phyloP scores from a whole-genome alignment of 371 early-diverging fungal species.

The Actinomucor elegans region DNA sequence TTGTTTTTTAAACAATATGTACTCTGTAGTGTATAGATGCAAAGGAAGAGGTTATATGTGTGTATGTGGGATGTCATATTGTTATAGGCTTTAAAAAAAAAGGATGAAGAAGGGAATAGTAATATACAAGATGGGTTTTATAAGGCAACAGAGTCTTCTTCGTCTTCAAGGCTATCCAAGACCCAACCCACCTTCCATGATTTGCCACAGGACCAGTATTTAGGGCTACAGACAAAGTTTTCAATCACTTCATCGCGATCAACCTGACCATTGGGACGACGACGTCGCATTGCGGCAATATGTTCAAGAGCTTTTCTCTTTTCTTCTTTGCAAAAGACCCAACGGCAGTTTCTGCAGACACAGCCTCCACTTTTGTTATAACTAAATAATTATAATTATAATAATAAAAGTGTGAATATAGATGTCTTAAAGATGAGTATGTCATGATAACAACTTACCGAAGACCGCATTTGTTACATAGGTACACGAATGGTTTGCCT shows the following conservation, averaged over 20 bases:
- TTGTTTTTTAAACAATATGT: no score
- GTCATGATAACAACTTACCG: no score
- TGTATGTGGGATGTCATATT: no score
- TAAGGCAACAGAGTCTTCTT: background rate
- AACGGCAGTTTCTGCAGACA: conserved; percentile 50
- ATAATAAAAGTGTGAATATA: background rate
- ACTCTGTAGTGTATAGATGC: no score
- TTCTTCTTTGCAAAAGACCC: conserved; percentile 56
- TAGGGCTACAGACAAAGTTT: conserved; percentile 45
- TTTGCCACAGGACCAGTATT: conserved; percentile 48
- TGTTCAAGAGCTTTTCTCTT: conserved; percentile 46
- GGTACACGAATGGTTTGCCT: conserved; percentile 46
- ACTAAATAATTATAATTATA: conserved; percentile 20
- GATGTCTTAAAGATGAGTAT: no score
- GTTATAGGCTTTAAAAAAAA: no score
- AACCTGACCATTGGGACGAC: conserved; percentile 34
- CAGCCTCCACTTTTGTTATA: conserved; percentile 51
- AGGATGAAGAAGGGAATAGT: no score
- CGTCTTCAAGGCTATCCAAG: conserved; percentile 24
- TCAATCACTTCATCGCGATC: conserved; percentile 44
- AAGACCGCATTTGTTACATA: conserved; percentile 57
- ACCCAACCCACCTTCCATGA: conserved; percentile 56
- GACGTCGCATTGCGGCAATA: conserved; percentile 41
- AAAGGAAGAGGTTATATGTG: no score
- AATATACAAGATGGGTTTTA: no score